Evolutionary conservation across 2,329 filamentous ascomycete genomes (phyloP), one percentile per base, ranked within the genome.

Genomic region (Alternaria consortialis): DNA sequence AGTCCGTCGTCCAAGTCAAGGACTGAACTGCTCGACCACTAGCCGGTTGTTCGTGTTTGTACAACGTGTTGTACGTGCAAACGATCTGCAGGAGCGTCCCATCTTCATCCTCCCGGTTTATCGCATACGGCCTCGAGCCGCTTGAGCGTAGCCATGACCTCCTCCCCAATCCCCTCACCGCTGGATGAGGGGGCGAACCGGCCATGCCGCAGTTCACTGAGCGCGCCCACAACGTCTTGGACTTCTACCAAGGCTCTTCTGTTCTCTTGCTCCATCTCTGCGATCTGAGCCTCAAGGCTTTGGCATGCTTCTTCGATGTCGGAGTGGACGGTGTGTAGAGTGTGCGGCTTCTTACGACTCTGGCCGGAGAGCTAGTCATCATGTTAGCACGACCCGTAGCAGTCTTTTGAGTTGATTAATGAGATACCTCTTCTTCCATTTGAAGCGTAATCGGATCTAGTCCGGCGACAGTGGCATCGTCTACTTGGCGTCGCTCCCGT

Each of bases 141-240:
- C 63, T 83, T 81, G 36, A 95, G 80, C 6, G 89, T 89, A 47
- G 89, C 86, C 17, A 93, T 80, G 31, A 92, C 86, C 66, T 93
- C 89, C 47, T 87, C 84, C 27, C 83, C 84, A 32, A 94, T 79
- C 23, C 84, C 77, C 64, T 91, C 90, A 36, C 86, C 84, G 11
- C 78, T 80, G 23, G 78, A 75, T 25, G 81, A 75, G 25, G 80
- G 80, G 39, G 80, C 78, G 59, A 95, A 85, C 56, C 88, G 89
- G 37, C 93, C 93, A 72, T 95, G 94, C 46, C 91, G 88, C 56
- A 97, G 83, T 78, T 96, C 92, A 77, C 92, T 96, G 75, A 97
- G 81, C 48, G 86, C 87, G 32, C 90, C 90, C 15, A 95, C 85
- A 0, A 85, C 89, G 57, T 87, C 84, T 65, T 85, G 84, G 53